Evolutionary conservation across 805 yeast genomes (phyloP).

Genomic region (Saccharomycopsis synnaedendra): DNA sequence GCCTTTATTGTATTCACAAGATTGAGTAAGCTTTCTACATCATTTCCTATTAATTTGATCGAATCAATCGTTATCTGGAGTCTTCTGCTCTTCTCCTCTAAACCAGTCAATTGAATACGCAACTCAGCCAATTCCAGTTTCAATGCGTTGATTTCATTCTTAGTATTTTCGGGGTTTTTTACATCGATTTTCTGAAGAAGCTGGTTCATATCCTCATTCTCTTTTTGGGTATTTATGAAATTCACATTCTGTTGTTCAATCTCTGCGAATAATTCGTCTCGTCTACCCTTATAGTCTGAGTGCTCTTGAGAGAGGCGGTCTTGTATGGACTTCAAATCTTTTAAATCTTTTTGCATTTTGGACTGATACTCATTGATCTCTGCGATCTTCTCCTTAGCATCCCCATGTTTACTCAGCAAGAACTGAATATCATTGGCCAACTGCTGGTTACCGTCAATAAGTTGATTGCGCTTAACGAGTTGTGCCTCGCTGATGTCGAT

Average conservation of each 20-base stretch:
- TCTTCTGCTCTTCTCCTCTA: constrained; percentile 11
- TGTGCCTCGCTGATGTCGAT: constrained; percentile 42
- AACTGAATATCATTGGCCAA: constrained; percentile 26
- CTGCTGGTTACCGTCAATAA: constrained; percentile 29
- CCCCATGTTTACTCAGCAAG: constrained; percentile 23
- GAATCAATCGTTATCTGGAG: constrained; percentile 11
- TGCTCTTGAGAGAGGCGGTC: constrained; percentile 16
- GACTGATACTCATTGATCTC: constrained; percentile 15
- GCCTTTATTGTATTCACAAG: constrained; percentile 7
- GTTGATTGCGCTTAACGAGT: constrained; percentile 32
- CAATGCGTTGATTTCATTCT: constrained; percentile 13
- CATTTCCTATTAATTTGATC: constrained; percentile 9
- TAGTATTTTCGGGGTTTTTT: constrained; percentile 9
- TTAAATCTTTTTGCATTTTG: constrained; percentile 15
- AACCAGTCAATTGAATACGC: constrained; percentile 7
- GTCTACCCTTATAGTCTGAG: constrained; percentile 9
- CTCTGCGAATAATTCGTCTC: constrained; percentile 9
- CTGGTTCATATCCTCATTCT: constrained; percentile 6
- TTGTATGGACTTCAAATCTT: constrained; percentile 13
- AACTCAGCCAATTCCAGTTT: constrained; percentile 5
- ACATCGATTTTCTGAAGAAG: constrained; percentile 12
- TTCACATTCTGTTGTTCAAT: constrained; percentile 13
- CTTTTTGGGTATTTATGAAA: constrained; percentile 8
- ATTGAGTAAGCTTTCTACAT: constrained; percentile 9
- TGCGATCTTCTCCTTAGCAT: constrained; percentile 18